Base-by-base conservation (phyloP, 441 rosid species). In the Pelargonium cotyledonis region DNA sequence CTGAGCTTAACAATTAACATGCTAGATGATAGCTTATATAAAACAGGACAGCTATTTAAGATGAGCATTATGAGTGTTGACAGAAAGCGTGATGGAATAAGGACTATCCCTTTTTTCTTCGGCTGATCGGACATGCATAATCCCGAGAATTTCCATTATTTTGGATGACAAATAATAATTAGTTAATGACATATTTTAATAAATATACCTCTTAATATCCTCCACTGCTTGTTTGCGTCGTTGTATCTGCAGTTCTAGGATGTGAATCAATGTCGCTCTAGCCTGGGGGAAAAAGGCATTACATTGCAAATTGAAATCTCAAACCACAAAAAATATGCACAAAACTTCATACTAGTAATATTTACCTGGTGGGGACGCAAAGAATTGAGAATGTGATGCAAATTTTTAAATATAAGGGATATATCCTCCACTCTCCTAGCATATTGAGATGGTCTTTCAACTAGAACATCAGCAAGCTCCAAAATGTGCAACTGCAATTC, bases 371-470 rank as follows among this genome's bases (percentile, higher is more conserved):
- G 99, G 53, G 96, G 97, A 41, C 96, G 91, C 76, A 91, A 79
- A 10, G 92, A 94, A 82, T 94, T 94, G 58, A 94, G 95, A 76
- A 94, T 89, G 79, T 94, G 96, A 80, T 94, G 97, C 83, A 89
- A 80, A 71, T 94, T 94, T 86, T 89, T 91, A 77, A 89, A 94
- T 65, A 94, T 83, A 3, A 93, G 88, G 60, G 97, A 94, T 38
- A 94, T 86, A n/a, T 94, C 96, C 78, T 91, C 97, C 60, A 89
- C 93, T 75, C 94, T 84, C 83, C 96, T 86, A 5, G 97, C 99
- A 69, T 91, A 94, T 69, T 91, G 96, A 61, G 99, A 91, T 11
- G 97, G 97, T 61, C 97, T 88, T 73, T 91, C 99, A 70, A 94
- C 92, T 77, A 89, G 97, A 74, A 88, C 91, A 82, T 94, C 99